Percentiles rank a stretch among this genome's conserved stretches.
Evolutionary conservation across 768 basidiomycete genomes (phyloP).

Genomic region (Suillus discolor): DNA sequence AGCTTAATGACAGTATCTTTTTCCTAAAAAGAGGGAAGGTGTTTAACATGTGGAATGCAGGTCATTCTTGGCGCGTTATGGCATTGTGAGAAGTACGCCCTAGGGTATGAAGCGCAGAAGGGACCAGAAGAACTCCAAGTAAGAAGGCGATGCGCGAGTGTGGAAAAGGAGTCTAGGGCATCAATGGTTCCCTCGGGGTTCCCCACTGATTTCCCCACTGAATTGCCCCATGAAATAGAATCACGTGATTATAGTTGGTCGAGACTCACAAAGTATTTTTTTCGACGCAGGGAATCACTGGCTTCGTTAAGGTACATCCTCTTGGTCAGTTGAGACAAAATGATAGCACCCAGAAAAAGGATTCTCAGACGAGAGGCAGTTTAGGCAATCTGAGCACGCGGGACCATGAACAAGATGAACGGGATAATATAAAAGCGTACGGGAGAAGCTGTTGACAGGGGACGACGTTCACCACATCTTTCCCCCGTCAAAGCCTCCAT

Average conservation of each 20-base stretch:
- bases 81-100: neutral
- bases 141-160: neutral
- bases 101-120: neutral
- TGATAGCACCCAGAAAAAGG: neutral
- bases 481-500: constrained; percentile 37
- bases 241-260: neutral
- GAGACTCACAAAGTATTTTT: neutral
- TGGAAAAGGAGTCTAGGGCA: neutral
- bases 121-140: neutral
- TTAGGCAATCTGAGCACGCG: constrained; percentile 2
- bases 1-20: neutral
- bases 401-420: neutral
- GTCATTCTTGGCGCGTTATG: neutral
- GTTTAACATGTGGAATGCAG: neutral
- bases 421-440: constrained; percentile 1
- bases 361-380: neutral
- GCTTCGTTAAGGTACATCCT: neutral
- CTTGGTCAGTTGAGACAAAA: neutral
- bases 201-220: neutral
- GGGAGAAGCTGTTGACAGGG: constrained; percentile 3
- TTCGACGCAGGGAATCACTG: neutral
- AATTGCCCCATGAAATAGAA: neutral
- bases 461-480: constrained; percentile 25
- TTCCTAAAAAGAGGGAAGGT: neutral
- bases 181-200: neutral